Percentiles rank a stretch among this genome's conserved stretches.
phyloP scores from a whole-genome alignment of 257 asterid genomes.

The Misopates orontium region DNA sequence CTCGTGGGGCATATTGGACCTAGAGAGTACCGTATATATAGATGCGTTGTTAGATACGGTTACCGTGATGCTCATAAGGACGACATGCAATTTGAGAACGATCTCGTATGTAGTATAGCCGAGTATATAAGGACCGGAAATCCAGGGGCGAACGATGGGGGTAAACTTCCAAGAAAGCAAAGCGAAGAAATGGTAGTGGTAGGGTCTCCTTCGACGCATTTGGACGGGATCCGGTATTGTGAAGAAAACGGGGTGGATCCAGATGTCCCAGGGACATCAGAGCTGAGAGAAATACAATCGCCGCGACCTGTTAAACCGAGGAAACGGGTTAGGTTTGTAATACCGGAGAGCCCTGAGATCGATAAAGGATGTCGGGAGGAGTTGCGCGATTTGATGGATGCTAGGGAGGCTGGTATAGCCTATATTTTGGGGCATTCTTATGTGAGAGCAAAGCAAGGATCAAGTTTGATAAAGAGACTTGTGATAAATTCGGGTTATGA shows the following conservation, averaged over 20 bases:
- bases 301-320: conserved; percentile 34
- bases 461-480: conserved; percentile 64
- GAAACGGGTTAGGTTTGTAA: conserved; percentile 73
- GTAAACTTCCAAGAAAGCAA: conserved; percentile 23
- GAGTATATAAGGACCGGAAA: conserved; percentile 65
- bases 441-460: conserved; percentile 80
- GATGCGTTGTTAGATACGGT: conserved; percentile 87
- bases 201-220: conserved; percentile 69
- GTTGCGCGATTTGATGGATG: conserved; percentile 73
- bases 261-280: conserved; percentile 46
- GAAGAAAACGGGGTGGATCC: conserved; percentile 32
- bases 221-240: conserved; percentile 43
- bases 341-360: conserved; percentile 66
- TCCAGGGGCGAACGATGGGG: conserved; percentile 21
- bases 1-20: conserved; percentile 86
- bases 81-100: conserved; percentile 70
- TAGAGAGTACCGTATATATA: conserved; percentile 64
- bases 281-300: conserved; percentile 44
- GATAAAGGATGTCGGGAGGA: conserved; percentile 53
- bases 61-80: conserved; percentile 87
- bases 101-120: conserved; percentile 78
- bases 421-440: conserved; percentile 84
- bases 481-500: conserved; percentile 80
- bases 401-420: conserved; percentile 84
- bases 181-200: conserved; percentile 65